Conservation (phyloP, 2,329 filamentous ascomycete genomes). For the Scopulariopsis brevicaulis region DNA sequence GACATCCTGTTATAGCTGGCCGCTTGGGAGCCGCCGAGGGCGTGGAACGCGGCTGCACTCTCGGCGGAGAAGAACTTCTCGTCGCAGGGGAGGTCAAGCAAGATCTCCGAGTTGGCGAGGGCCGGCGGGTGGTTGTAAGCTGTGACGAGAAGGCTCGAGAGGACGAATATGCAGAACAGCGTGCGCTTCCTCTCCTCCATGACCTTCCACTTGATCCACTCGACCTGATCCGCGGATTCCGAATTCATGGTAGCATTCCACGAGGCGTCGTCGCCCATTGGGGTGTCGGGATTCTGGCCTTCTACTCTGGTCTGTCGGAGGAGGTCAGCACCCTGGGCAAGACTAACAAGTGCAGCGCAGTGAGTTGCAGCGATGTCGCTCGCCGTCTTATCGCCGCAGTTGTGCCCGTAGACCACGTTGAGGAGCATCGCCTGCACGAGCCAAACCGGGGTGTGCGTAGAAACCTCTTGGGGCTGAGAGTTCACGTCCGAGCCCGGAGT, state of each 20-base stretch:
- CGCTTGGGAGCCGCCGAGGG: constrained; percentile 59
- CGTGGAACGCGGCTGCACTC: constrained; percentile 68
- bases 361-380: constrained; percentile 90
- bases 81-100: constrained; percentile 80
- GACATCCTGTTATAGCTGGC: constrained; percentile 61
- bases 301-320: constrained; percentile 20
- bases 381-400: constrained; percentile 82
- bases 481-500: constrained; percentile 14
- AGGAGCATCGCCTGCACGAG: constrained; percentile 94
- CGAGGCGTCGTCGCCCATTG: constrained; percentile 40
- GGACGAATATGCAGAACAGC: constrained; percentile 78
- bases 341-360: constrained; percentile 78
- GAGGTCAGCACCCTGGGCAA: constrained; percentile 42
- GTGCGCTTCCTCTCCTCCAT: constrained; percentile 88
- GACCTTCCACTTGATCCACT: constrained; percentile 84
- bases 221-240: constrained; percentile 48
- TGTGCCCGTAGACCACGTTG: constrained; percentile 91
- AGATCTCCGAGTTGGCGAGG: constrained; percentile 87
- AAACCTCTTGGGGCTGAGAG: constrained; percentile 1
- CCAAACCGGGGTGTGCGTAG: constrained; percentile 70
- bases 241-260: constrained; percentile 30
- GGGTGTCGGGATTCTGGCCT: constrained; percentile 38
- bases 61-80: constrained; percentile 85
- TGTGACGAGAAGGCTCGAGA: constrained; percentile 83
- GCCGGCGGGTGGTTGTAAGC: constrained; percentile 89